Evolutionary conservation across 441 rosid genomes (phyloP).

Genomic region (Eruca vesicaria): DNA sequence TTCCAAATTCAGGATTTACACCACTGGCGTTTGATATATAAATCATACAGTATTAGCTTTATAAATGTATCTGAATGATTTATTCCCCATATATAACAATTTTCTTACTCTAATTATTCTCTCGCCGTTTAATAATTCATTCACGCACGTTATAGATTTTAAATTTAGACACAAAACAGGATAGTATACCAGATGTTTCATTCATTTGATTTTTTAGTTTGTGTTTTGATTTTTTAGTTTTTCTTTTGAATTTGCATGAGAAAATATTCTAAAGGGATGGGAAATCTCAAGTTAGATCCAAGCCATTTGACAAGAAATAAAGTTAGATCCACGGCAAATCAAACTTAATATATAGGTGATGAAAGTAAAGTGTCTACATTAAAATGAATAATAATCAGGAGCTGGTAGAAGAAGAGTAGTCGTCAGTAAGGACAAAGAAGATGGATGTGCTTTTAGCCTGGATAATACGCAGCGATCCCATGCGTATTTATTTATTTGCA

Average conservation of each 20-base stretch:
- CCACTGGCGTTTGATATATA: background rate
- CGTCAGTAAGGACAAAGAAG: slow-evolving; percentile 27
- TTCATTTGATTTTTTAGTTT: background rate
- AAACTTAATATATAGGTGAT: background rate
- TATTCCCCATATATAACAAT: no score
- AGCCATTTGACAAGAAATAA: no score
- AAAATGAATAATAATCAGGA: slow-evolving; percentile 25
- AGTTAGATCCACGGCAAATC: slow-evolving; percentile 16
- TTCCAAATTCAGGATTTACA: slow-evolving; percentile 2
- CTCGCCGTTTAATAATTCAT: background rate
- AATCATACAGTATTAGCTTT: background rate
- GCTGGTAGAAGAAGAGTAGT: slow-evolving; percentile 22
- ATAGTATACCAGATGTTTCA: background rate
- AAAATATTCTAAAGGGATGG: background rate
- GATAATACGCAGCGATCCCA: slow-evolving; percentile 31
- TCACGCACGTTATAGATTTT: background rate
- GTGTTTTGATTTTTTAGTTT: background rate
- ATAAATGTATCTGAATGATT: background rate
- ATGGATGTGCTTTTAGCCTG: slow-evolving; percentile 28
- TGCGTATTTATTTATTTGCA: slow-evolving; percentile 22
- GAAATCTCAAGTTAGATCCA: background rate
- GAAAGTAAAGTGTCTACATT: background rate
- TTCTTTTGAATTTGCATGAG: background rate
- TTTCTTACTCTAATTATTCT: no score
- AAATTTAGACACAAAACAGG: background rate